A percentile compares a stretch with the other conserved stretches of the same genome.
Conservation (phyloP, 2,329 filamentous ascomycete genomes). For the Xylaria sp. region DNA sequence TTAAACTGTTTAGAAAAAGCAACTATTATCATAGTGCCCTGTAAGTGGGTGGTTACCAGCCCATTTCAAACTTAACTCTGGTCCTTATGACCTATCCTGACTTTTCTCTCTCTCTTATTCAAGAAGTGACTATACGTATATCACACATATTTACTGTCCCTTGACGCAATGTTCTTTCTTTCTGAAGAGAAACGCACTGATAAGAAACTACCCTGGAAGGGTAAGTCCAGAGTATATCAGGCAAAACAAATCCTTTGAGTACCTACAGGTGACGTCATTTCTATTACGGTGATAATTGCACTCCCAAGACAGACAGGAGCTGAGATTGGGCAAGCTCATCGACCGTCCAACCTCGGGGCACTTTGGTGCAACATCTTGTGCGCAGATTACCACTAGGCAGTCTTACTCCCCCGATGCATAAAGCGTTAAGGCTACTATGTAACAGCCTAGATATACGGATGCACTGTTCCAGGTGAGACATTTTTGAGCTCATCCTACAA, state of each 20-base stretch:
- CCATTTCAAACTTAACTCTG: constrained; percentile 4
- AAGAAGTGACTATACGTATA: not conserved
- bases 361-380: constrained; percentile 12
- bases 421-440: constrained; percentile 8
- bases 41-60: not conserved
- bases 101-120: not conserved
- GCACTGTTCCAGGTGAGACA: constrained; percentile 29
- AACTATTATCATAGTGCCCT: constrained; percentile 10
- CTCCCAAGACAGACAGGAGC: not conserved
- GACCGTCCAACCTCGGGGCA: constrained; percentile 1
- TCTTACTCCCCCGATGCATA: constrained; percentile 2
- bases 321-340: constrained; percentile 4
- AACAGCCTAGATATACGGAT: constrained; percentile 23
- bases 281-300: not conserved
- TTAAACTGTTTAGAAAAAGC: constrained; percentile 23
- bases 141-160: not conserved
- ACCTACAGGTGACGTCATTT: constrained; percentile 25
- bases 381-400: constrained; percentile 19
- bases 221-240: not conserved
- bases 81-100: not conserved
- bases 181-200: not conserved
- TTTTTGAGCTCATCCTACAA: constrained; percentile 33
- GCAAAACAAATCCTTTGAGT: not conserved
- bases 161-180: not conserved
- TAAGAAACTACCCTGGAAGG: not conserved